Conservation (phyloP, 352 stramenopile genomes). For the Globisporangium parvum region DNA sequence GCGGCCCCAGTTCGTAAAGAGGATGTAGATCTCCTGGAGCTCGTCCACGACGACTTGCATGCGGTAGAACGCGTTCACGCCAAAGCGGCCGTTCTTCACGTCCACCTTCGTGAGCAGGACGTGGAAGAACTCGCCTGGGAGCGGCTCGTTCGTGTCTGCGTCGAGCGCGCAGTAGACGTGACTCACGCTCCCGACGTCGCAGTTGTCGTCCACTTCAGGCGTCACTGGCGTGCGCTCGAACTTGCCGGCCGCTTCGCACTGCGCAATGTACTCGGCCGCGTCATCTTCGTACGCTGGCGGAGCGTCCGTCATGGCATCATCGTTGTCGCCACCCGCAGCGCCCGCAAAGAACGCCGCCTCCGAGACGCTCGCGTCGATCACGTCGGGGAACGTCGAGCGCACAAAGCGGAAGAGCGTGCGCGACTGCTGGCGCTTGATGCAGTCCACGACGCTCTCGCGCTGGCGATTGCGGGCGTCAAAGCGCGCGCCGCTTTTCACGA, state of each 20-base stretch:
- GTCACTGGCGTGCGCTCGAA: constrained; percentile 41
- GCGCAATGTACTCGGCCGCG: constrained; percentile 36
- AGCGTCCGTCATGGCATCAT: constrained; percentile 18
- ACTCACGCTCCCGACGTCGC: constrained; percentile 51
- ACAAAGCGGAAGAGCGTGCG: constrained; percentile 40
- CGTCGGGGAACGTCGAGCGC: constrained; percentile 22
- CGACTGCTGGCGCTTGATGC: constrained; percentile 42
- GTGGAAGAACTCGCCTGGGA: constrained; percentile 40
- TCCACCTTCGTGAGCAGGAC: constrained; percentile 71
- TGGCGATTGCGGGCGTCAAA: constrained; percentile 28
- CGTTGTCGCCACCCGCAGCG: constrained; percentile 15
- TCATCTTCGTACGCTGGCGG: constrained; percentile 39
- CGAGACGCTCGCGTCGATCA: constrained; percentile 24
- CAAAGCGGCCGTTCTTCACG: constrained; percentile 60
- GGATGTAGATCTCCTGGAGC: constrained; percentile 59
- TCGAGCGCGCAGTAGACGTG: constrained; percentile 31
- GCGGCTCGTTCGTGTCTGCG: constrained; percentile 9
- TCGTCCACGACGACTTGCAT: constrained; percentile 67
- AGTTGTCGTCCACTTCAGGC: constrained; percentile 43
- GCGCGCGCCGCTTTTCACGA: constrained; percentile 36
- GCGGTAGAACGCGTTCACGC: constrained; percentile 74
- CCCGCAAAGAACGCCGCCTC: constrained; percentile 22
- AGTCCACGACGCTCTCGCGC: constrained; percentile 43
- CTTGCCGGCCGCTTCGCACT: constrained; percentile 49
- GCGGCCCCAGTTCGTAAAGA: constrained; percentile 80